Evolutionary conservation across 2,329 filamentous ascomycete genomes (phyloP), one percentile per base, ranked within the genome.

Genomic region (Pseudopyricularia javanii): DNA sequence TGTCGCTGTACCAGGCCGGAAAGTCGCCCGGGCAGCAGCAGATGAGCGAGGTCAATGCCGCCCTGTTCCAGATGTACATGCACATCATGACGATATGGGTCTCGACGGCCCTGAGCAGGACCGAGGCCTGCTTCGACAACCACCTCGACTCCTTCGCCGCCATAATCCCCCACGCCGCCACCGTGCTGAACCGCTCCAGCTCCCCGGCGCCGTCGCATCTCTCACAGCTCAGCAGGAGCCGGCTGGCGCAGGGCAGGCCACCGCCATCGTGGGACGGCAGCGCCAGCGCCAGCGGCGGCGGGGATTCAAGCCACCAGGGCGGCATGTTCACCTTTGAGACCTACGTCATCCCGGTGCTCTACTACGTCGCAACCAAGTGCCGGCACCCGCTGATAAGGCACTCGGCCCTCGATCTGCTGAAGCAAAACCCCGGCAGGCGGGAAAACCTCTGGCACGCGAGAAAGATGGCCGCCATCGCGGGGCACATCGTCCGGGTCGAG

Each of bases 371-470:
- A 2, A 59, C 58, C 24, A 69, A 68, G 50, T 71, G 66, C 47
- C 61, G 68, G 1, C 70, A 72, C 54, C 74, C 63, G 0, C 59
- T 65, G 4, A 59, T 70, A 4, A 57, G 69, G 8, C 61, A 67
- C 3, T 65, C 68, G 4, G 69, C 69, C 0, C 55, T 69, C 0
- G 59, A 61, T 6, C 58, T 72, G 7, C 57, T 71, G 12, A 59
- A 55, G 11, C 59, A 55, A 8, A 59, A 62, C 14, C 54, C 55
- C 3, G 56, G 47, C 22, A 59, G 67, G 7, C 58, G 65, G 4
- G 69, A 71, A 56, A 70, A 68, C 24, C 55, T 71, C 0, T 71
- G 69, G 69, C 60, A 66, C 3, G 61, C 62, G 0, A 58, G 61
- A 2, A 59, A 64, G 47, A 57, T 65, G 30, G 57, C 63, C 0